Evolutionary conservation across 139 green algal species (phyloP).

Genomic region (Chlorella sp.): DNA sequence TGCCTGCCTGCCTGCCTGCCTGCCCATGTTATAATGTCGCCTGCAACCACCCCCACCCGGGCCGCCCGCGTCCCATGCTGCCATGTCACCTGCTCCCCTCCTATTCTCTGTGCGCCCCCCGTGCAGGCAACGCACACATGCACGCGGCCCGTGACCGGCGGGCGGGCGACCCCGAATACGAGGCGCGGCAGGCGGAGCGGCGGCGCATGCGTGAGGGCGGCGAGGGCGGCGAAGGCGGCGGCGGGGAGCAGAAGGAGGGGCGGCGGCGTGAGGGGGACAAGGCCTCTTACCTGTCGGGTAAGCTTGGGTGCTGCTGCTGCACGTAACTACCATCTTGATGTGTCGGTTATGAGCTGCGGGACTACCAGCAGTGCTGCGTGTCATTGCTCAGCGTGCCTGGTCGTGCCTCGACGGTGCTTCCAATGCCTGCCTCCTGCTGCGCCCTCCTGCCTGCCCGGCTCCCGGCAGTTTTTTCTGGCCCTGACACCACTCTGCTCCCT

Average conservation of each 20-base stretch:
- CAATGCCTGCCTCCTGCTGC: background rate
- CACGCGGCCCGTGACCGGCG: constrained; percentile 40
- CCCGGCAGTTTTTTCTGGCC: too few relatives aligned
- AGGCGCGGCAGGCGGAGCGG: constrained; percentile 21
- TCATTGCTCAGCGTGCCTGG: too few relatives aligned
- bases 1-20: too few relatives aligned
- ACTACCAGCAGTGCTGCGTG: background rate
- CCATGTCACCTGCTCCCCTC: background rate
- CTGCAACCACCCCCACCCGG: too few relatives aligned
- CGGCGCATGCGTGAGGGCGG: constrained; percentile 18
- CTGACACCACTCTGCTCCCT: too few relatives aligned
- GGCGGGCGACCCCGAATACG: constrained; percentile 7
- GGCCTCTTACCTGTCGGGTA: constrained; percentile 23
- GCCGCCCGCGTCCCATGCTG: too few relatives aligned
- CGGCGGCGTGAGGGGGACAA: background rate
- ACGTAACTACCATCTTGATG: background rate
- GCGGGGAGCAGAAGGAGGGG: background rate
- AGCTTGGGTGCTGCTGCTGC: background rate
- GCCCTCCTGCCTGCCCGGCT: too few relatives aligned
- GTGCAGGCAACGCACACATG: constrained; percentile 64
- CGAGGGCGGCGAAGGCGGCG: background rate
- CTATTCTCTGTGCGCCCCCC: background rate
- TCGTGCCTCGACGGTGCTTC: too few relatives aligned
- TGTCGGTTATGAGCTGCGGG: background rate
- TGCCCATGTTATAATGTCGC: too few relatives aligned